A percentile compares a stretch with the other conserved stretches of the same genome.
Conservation (phyloP, 1,284 basidiomycete species). For the Cryptococcus wingfieldii region DNA sequence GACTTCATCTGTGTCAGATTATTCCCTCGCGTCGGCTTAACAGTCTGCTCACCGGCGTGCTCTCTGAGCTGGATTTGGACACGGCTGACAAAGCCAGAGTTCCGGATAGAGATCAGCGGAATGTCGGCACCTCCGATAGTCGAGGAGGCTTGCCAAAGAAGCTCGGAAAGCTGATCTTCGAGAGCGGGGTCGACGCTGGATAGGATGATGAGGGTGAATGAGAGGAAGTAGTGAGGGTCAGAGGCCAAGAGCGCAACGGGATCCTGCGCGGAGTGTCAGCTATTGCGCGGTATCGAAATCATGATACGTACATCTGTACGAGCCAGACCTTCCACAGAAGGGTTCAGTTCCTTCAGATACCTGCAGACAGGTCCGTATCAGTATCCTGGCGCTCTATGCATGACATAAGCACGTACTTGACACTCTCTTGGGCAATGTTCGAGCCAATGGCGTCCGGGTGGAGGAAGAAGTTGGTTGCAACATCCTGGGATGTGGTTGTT, state of each 20-base stretch:
- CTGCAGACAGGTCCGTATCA: constrained; percentile 13
- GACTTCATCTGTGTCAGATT: constrained; percentile 54
- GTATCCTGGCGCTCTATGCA: background rate
- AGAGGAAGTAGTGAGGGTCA: constrained; percentile 53
- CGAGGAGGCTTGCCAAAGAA: constrained; percentile 60
- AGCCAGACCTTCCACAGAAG: constrained; percentile 70
- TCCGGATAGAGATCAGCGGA: constrained; percentile 70
- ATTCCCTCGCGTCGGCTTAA: background rate
- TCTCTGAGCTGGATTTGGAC: constrained; percentile 82
- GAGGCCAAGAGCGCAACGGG: constrained; percentile 59
- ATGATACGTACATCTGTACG: constrained; percentile 54
- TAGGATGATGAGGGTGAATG: constrained; percentile 76
- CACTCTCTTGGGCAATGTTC: constrained; percentile 72
- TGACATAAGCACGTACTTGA: constrained; percentile 49
- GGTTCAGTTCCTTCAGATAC: constrained; percentile 79
- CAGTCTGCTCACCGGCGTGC: constrained; percentile 62
- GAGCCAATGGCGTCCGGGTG: constrained; percentile 71
- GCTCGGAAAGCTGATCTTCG: constrained; percentile 59
- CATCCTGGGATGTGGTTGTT: constrained; percentile 65
- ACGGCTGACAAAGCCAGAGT: constrained; percentile 82
- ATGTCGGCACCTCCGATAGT: constrained; percentile 50
- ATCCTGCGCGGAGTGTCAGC: constrained; percentile 38
- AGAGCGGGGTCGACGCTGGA: constrained; percentile 65
- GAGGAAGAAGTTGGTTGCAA: constrained; percentile 95
- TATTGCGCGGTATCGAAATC: constrained; percentile 1